phyloP scores from a whole-genome alignment of 805 yeast species.

The Jamesozyma piceae region DNA sequence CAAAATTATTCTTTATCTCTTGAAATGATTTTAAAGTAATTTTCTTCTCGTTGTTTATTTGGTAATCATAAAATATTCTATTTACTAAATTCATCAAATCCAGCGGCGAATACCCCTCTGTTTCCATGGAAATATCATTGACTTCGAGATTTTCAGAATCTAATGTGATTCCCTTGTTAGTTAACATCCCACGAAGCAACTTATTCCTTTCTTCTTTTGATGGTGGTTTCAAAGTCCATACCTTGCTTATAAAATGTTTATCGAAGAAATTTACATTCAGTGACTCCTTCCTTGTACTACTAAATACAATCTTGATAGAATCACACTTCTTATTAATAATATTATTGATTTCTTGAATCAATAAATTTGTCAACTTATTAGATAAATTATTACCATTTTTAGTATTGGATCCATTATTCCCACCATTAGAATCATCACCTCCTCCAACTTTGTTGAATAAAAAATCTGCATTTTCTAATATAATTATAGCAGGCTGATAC shows the following conservation, averaged over 20 bases:
- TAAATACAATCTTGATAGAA: slow-evolving; percentile 48
- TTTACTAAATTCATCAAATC: slow-evolving; percentile 69
- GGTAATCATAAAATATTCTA: slow-evolving; percentile 49
- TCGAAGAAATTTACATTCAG: slow-evolving; percentile 53
- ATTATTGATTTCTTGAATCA: slow-evolving; percentile 40
- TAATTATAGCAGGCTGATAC: slow-evolving; percentile 66
- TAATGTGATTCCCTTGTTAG: slow-evolving; percentile 9
- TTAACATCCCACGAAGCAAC: slow-evolving; percentile 38
- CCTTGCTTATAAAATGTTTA: slow-evolving; percentile 62
- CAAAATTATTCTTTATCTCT: slow-evolving; percentile 54
- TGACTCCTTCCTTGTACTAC: slow-evolving; percentile 55
- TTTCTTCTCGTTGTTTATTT: slow-evolving; percentile 1
- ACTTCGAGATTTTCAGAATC: slow-evolving; percentile 29
- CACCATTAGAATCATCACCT: slow-evolving; percentile 25
- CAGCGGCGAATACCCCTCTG: slow-evolving; percentile 84
- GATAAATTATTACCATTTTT: slow-evolving; percentile 31
- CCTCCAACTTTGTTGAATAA: slow-evolving; percentile 38
- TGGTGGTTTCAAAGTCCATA: slow-evolving; percentile 56
- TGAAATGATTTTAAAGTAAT: slow-evolving; percentile 29
- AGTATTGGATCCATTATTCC: slow-evolving; percentile 49
- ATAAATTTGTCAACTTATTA: slow-evolving; percentile 54
- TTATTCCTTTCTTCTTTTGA: slow-evolving; percentile 48
- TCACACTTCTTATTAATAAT: slow-evolving; percentile 28
- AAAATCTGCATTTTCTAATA: slow-evolving; percentile 72
- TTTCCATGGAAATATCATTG: slow-evolving; percentile 51